Conservation (phyloP, 139 green algal genomes). For the Eudorina sp. region DNA sequence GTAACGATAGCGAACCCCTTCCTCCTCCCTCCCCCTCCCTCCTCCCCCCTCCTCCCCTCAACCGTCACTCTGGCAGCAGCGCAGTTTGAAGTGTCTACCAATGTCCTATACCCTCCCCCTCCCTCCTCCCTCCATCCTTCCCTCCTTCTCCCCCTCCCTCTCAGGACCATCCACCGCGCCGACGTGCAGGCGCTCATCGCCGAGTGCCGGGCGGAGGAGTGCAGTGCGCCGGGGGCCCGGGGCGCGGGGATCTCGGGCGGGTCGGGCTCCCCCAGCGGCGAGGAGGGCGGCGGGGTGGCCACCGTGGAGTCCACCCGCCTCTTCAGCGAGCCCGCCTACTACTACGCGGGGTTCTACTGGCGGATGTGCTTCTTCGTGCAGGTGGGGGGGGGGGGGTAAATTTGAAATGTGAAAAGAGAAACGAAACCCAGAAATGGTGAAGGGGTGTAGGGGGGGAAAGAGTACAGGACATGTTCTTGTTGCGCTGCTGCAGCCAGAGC, state of each 20-base stretch:
- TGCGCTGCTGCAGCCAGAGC: too few relatives aligned
- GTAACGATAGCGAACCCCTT: too few relatives aligned
- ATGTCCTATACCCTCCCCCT: too few relatives aligned
- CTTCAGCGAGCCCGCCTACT: slow-evolving; percentile 14
- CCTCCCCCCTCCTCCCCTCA: neutral
- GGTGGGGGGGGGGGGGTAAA: neutral
- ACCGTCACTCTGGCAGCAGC: too few relatives aligned
- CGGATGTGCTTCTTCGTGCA: slow-evolving; percentile 37
- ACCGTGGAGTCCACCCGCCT: slow-evolving; percentile 27
- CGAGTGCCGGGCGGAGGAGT: slow-evolving; percentile 22
- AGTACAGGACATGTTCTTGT: too few relatives aligned
- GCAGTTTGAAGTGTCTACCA: too few relatives aligned
- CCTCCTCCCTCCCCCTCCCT: neutral
- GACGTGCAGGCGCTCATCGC: slow-evolving; percentile 21
- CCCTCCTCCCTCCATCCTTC: neutral
- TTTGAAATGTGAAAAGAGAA: too few relatives aligned
- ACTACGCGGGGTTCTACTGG: slow-evolving; percentile 34
- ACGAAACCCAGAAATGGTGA: too few relatives aligned
- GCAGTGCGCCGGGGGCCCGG: neutral
- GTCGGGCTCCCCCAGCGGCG: neutral
- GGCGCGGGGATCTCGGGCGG: neutral
- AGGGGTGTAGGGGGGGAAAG: too few relatives aligned
- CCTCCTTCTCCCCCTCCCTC: neutral
- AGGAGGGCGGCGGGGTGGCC: neutral
- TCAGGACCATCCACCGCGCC: slow-evolving; percentile 4